Evolutionary conservation across 2,329 filamentous ascomycete genomes (phyloP), one percentile per base, ranked within the genome.

Genomic region (Lecanicillium sp.): DNA sequence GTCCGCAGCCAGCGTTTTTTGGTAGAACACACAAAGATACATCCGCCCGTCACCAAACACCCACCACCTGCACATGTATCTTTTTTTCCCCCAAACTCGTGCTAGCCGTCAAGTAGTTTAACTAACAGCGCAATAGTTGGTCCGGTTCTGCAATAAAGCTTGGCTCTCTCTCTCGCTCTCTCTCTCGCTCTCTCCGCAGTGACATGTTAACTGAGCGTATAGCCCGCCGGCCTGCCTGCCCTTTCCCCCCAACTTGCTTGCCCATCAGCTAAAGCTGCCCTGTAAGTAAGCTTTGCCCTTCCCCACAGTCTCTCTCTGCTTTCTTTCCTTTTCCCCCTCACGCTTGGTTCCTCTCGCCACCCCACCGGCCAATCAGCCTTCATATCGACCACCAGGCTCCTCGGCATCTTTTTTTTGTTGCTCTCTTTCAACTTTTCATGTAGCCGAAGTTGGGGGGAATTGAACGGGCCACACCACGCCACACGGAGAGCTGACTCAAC

Each of bases 391-490:
- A 15, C 20, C 21, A 44, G 40, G 33, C 27, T 39, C 47, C 47
- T 49, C 47, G 47, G 47, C 26, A 35, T 35, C 32, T 35, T 35
- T 35, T 35, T 12, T 6, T 17, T 35, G 32, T 35, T n/a, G n/a
- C n/a, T n/a, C n/a, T n/a, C n/a, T n/a, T n/a, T n/a, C n/a, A 47
- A 47, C 44, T 26, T 33, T 7, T 14, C 32, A 45, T 33, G 38
- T 45, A 45, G 43, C 43, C 43, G 43, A 45, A 45, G 11, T 21
- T 30, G n/a, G n/a, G n/a, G n/a, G n/a, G n/a, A n/a, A n/a, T n/a
- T n/a, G n/a, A n/a, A n/a, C n/a, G n/a, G n/a, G n/a, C n/a, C n/a
- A n/a, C n/a, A n/a, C n/a, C n/a, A n/a, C n/a, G n/a, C n/a, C n/a
- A n/a, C n/a, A n/a, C n/a, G n/a, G n/a, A 35, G 32, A 35, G 14